These are phyloP conservation scores for Oryza brachyantha DNA, from an alignment of 176 grass and related monocot genomes.

Conservation along the genomic window DNA sequence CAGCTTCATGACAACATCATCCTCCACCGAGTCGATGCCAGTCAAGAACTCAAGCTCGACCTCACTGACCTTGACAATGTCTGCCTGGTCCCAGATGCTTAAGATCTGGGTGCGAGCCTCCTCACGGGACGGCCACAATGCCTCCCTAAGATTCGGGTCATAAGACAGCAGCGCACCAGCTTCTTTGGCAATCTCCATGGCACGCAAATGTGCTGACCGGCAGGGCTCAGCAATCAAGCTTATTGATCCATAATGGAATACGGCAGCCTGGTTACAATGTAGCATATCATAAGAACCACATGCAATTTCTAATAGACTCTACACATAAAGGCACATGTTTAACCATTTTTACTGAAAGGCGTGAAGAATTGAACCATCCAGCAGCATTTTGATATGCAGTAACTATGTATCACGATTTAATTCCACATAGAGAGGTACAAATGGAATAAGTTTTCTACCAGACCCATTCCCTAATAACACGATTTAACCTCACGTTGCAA, in stretches of 20 bases:
- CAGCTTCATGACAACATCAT: slow-evolving; percentile 74
- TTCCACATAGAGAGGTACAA: not conserved
- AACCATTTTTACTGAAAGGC: not conserved
- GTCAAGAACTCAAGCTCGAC: slow-evolving; percentile 93
- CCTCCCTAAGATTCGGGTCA: slow-evolving; percentile 81
- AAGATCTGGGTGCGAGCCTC: slow-evolving; percentile 77
- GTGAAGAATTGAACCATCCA: not conserved
- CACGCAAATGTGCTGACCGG: slow-evolving; percentile 69
- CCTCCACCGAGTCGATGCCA: slow-evolving; percentile 61
- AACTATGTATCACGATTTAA: not conserved
- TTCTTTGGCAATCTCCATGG: slow-evolving; percentile 80
- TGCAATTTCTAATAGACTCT: not conserved
- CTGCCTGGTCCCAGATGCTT: slow-evolving; percentile 95
- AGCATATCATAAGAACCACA: not conserved
- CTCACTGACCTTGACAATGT: slow-evolving; percentile 94
- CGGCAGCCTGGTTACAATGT: slow-evolving; percentile 48
- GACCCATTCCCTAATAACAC: too few species aligned
- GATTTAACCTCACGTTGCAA: not conserved
- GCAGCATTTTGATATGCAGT: not conserved
- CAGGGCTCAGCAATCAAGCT: slow-evolving; percentile 92
- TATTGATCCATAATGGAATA: slow-evolving; percentile 96
- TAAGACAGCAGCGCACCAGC: slow-evolving; percentile 87
- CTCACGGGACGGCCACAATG: slow-evolving; percentile 80
- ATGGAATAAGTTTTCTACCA: not conserved
- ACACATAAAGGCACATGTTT: not conserved